Evolutionary conservation across 2,329 filamentous ascomycete species (phyloP).

Genomic region (Leptographium lundbergii): DNA sequence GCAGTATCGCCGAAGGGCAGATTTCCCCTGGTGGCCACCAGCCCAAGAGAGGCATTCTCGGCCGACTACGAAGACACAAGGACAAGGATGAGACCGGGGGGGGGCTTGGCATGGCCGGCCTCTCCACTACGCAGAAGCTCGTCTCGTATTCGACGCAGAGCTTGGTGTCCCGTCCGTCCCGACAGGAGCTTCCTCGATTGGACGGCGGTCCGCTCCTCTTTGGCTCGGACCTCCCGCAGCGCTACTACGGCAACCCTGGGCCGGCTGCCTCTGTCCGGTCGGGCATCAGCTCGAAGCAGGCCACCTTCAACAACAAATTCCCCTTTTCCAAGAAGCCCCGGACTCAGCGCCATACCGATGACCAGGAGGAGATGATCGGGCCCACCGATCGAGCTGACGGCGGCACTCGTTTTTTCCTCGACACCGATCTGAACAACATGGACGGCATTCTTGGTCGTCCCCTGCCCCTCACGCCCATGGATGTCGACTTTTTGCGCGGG

Average conservation of each 20-base stretch:
- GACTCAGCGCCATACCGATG: slow-evolving; percentile 33
- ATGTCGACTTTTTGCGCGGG: slow-evolving; percentile 35
- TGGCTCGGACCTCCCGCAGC: slow-evolving; percentile 14
- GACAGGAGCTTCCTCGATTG: slow-evolving; percentile 29
- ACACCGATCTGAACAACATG: slow-evolving; percentile 84
- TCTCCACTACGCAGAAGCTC: slow-evolving; percentile 28
- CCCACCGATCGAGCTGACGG: slow-evolving; percentile 40
- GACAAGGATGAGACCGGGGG: slow-evolving; percentile 32
- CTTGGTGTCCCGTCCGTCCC: slow-evolving; percentile 36
- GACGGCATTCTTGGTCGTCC: slow-evolving; percentile 73
- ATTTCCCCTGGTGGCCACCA: slow-evolving; percentile 41
- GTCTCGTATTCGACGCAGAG: slow-evolving; percentile 41
- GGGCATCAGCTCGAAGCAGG: slow-evolving; percentile 23
- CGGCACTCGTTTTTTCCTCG: slow-evolving; percentile 59
- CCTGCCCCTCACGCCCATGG: slow-evolving; percentile 58
- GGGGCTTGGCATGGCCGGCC: neutral
- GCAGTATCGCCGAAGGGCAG: slow-evolving; percentile 37
- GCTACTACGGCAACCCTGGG: slow-evolving; percentile 20
- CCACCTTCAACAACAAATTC: slow-evolving; percentile 50
- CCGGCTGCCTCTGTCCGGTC: slow-evolving; percentile 5
- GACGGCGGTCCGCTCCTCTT: slow-evolving; percentile 15
- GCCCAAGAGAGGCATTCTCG: slow-evolving; percentile 35
- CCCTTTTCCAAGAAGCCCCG: slow-evolving; percentile 47
- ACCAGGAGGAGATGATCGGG: slow-evolving; percentile 44
- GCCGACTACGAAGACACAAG: slow-evolving; percentile 41